Percentiles rank a stretch among this genome's conserved stretches.
Evolutionary conservation across 768 basidiomycete genomes (phyloP).

Genomic region (Crepidotus variabilis): DNA sequence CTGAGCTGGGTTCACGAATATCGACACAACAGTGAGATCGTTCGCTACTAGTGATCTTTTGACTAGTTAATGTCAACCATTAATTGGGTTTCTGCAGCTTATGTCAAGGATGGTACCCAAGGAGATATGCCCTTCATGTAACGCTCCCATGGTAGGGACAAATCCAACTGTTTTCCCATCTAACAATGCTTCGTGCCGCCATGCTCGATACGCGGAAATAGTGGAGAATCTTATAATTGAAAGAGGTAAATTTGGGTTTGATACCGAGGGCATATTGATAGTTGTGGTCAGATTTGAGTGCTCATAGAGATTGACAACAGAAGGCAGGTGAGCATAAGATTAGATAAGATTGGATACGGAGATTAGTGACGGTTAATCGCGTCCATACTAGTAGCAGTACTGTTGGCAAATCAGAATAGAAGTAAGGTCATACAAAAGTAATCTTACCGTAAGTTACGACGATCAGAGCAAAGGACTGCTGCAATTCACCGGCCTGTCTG

Average conservation of each 20-base stretch:
- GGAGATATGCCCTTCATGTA: constrained; percentile 90
- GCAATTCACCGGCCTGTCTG: background rate
- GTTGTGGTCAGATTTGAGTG: too few relatives aligned
- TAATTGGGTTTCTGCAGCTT: background rate
- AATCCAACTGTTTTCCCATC: constrained; percentile 74
- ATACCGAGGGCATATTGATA: too few relatives aligned
- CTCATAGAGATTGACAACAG: too few relatives aligned
- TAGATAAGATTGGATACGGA: too few relatives aligned
- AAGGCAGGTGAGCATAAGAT: too few relatives aligned
- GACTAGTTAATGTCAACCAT: constrained; percentile 42
- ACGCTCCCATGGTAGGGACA: constrained; percentile 97
- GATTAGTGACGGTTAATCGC: too few relatives aligned
- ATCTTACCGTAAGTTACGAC: too few relatives aligned
- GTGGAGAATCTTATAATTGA: constrained; percentile 51
- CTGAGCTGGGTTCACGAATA: constrained; percentile 98
- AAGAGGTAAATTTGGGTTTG: constrained; percentile 19
- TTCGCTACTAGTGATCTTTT: constrained; percentile 71
- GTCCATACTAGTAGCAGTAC: too few relatives aligned
- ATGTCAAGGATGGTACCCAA: constrained; percentile 51
- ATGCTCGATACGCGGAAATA: constrained; percentile 60
- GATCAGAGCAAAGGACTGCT: background rate
- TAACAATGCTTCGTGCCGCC: constrained; percentile 65
- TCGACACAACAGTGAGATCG: constrained; percentile 86
- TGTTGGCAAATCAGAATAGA: too few relatives aligned
- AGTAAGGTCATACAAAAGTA: too few relatives aligned